phyloP scores from a whole-genome alignment of 148 eudicot genomes.

The Pharnaceum exiguum region DNA sequence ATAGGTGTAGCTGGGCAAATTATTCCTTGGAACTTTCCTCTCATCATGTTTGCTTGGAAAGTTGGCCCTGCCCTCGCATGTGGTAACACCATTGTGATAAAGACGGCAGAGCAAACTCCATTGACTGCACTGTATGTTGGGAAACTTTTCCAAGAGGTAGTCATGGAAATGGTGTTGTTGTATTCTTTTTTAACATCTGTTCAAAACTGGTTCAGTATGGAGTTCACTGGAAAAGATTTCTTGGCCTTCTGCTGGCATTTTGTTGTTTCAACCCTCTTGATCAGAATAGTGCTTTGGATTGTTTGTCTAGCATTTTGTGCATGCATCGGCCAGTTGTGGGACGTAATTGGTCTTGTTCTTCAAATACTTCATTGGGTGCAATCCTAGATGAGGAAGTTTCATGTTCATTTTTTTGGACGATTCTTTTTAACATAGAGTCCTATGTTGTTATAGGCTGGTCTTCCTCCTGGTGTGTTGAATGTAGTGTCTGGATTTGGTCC shows the following conservation, averaged over 20 bases:
- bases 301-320: no score
- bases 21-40: slow-evolving; percentile 82
- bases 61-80: slow-evolving; percentile 72
- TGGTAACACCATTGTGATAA: slow-evolving; percentile 65
- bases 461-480: slow-evolving; percentile 75
- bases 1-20: slow-evolving; percentile 82
- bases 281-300: no score
- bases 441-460: slow-evolving; percentile 51
- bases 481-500: slow-evolving; percentile 67
- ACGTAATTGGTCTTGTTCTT: no score
- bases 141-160: slow-evolving; percentile 63
- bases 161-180: slow-evolving; percentile 13
- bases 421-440: background rate
- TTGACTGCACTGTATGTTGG: slow-evolving; percentile 61
- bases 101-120: slow-evolving; percentile 79
- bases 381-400: no score
- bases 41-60: slow-evolving; percentile 69
- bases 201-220: no score
- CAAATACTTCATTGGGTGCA: no score
- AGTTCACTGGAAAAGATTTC: no score
- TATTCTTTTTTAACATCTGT: no score
- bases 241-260: no score
- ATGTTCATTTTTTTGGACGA: no score
- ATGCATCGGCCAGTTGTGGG: no score
- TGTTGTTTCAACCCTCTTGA: no score